Evolutionary conservation across 495 filamentous ascomycete species (phyloP).

Genomic region (Penicillium steckii): DNA sequence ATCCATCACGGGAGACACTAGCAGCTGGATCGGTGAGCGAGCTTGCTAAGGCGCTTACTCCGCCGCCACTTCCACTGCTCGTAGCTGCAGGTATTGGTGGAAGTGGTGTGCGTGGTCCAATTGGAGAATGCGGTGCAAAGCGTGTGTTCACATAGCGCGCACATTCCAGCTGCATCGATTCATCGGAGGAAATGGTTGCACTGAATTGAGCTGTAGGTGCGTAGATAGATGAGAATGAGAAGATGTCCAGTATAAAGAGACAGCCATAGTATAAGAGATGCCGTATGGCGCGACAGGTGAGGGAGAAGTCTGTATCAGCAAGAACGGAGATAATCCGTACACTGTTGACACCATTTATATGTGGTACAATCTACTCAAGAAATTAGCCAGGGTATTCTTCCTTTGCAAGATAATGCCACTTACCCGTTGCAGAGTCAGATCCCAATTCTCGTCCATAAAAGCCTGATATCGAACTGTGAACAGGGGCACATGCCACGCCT

Average conservation of each 20-base stretch:
- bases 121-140: constrained; percentile 36
- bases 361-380: constrained; percentile 58
- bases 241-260: constrained; percentile 83
- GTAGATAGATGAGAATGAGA: constrained; percentile 89
- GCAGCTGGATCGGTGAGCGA: constrained; percentile 18
- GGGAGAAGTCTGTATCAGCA: constrained; percentile 80
- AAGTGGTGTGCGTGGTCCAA: constrained; percentile 19
- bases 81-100: constrained; percentile 12
- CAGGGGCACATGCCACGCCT: constrained; percentile 86
- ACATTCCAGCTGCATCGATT: constrained; percentile 79
- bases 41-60: constrained; percentile 13
- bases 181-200: constrained; percentile 65
- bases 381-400: neutral
- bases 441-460: constrained; percentile 82
- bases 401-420: neutral
- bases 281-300: constrained; percentile 78
- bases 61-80: constrained; percentile 11
- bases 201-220: constrained; percentile 76
- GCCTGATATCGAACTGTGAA: constrained; percentile 76
- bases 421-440: constrained; percentile 79
- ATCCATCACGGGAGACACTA: constrained; percentile 22
- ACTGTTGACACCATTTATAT: constrained; percentile 88
- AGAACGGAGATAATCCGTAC: constrained; percentile 78
- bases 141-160: constrained; percentile 68
- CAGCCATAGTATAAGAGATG: constrained; percentile 91